A percentile compares a stretch with the other conserved stretches of the same genome.
phyloP scores from a whole-genome alignment of 2,329 filamentous ascomycete species.

The Ophiostoma fasciatum region DNA sequence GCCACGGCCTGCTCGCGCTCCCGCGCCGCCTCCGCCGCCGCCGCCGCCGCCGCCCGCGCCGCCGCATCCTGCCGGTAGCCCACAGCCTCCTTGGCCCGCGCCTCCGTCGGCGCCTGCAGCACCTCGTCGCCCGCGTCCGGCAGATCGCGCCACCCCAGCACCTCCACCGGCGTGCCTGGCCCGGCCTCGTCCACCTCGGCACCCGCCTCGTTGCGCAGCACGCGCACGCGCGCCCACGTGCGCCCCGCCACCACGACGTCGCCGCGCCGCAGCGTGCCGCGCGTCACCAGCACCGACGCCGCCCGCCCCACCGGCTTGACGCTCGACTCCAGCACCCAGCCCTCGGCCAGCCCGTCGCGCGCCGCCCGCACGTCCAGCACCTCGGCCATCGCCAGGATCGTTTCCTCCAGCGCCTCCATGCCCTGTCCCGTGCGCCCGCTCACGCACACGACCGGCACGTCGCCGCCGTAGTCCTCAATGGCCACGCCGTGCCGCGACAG shows the following conservation, averaged over 20 bases:
- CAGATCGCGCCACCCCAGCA: constrained; percentile 81
- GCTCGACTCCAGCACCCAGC: constrained; percentile 85
- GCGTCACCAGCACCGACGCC: constrained; percentile 77
- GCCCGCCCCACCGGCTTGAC: constrained; percentile 74
- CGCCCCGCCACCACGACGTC: constrained; percentile 77
- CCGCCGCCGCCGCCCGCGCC: constrained; percentile 65
- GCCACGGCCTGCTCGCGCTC: constrained; percentile 37
- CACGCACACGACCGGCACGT: constrained; percentile 81
- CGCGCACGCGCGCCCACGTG: constrained; percentile 76
- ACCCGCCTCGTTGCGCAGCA: constrained; percentile 74
- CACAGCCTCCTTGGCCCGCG: constrained; percentile 62
- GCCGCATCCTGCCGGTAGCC: constrained; percentile 59
- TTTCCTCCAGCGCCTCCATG: constrained; percentile 86
- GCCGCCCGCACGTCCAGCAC: constrained; percentile 83
- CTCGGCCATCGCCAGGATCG: constrained; percentile 71
- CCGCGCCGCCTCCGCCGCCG: constrained; percentile 55
- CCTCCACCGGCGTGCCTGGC: constrained; percentile 80
- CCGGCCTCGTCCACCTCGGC: constrained; percentile 54
- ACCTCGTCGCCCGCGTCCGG: constrained; percentile 79
- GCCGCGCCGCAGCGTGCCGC: constrained; percentile 69
- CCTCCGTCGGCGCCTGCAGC: constrained; percentile 67
- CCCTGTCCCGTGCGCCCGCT: constrained; percentile 89
- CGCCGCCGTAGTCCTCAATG: constrained; percentile 88
- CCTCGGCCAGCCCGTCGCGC: constrained; percentile 61
- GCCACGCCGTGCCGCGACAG: constrained; percentile 71